Percentiles rank a stretch among this genome's conserved stretches.
Conservation (phyloP, 1,284 basidiomycete species). For the Trametes pubescens region DNA sequence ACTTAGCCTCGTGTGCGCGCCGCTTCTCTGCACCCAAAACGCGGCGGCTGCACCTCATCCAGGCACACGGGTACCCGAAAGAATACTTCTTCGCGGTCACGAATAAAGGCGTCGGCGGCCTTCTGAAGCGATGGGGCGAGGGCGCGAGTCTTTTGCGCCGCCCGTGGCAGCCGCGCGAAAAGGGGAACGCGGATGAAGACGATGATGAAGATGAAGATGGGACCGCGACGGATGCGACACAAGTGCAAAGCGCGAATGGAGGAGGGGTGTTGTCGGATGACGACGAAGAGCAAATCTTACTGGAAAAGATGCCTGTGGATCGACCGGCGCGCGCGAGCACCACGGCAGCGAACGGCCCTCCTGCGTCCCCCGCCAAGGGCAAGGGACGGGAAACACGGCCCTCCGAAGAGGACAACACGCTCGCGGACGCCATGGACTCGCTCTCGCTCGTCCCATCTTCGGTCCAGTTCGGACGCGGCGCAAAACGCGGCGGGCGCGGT, state of each 20-base stretch:
- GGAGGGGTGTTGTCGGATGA: background rate
- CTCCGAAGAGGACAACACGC: slow-evolving; percentile 49
- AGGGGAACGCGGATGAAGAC: slow-evolving; percentile 34
- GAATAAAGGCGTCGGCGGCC: slow-evolving; percentile 84
- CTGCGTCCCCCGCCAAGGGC: slow-evolving; percentile 1
- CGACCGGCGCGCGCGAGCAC: background rate
- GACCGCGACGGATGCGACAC: slow-evolving; percentile 5
- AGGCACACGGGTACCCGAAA: slow-evolving; percentile 83
- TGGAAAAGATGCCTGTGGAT: slow-evolving; percentile 26
- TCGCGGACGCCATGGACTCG: slow-evolving; percentile 60
- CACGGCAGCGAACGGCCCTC: background rate
- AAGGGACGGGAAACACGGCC: slow-evolving; percentile 3
- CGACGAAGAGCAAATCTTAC: slow-evolving; percentile 24
- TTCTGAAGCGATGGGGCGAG: slow-evolving; percentile 79
- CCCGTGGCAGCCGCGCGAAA: slow-evolving; percentile 65
- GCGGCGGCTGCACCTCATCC: slow-evolving; percentile 83
- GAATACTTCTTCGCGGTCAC: slow-evolving; percentile 90
- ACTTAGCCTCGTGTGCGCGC: slow-evolving; percentile 69
- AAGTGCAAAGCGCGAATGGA: background rate
- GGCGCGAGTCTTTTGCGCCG: slow-evolving; percentile 79
- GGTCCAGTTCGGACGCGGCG: slow-evolving; percentile 76
- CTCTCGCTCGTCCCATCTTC: slow-evolving; percentile 74
- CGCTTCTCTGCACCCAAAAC: slow-evolving; percentile 80
- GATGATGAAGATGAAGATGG: slow-evolving; percentile 37
- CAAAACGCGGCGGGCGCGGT: slow-evolving; percentile 29